A percentile compares a stretch with the other conserved stretches of the same genome.
phyloP scores from a whole-genome alignment of 179 eudicot genomes.

The Silene noctiflora region DNA sequence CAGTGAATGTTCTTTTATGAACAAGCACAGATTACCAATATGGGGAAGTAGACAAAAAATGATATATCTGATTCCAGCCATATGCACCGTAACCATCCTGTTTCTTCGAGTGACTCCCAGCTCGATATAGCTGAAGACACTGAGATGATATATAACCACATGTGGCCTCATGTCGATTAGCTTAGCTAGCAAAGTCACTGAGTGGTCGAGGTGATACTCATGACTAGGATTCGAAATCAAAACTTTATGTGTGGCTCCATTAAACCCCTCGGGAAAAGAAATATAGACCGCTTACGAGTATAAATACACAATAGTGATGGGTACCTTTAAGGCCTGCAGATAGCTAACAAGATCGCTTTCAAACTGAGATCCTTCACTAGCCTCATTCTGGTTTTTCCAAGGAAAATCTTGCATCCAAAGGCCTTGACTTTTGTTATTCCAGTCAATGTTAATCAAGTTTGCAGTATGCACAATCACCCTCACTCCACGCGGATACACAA shows the following conservation, averaged over 20 bases:
- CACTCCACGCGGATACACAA: constrained; percentile 87
- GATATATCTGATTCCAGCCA: neutral
- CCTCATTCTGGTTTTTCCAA: constrained; percentile 64
- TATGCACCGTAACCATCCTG: neutral
- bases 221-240: no score
- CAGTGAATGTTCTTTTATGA: neutral
- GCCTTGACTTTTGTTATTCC: constrained; percentile 97
- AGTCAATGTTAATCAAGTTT: constrained; percentile 85
- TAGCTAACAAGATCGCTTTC: constrained; percentile 81
- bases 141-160: neutral
- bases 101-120: neutral
- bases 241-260: no score
- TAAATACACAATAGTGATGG: neutral
- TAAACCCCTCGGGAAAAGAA: no score
- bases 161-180: no score
- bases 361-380: constrained; percentile 57
- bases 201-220: no score
- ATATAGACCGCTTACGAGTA: neutral
- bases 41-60: neutral
- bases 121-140: neutral
- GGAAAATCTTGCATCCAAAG: constrained; percentile 99
- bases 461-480: constrained; percentile 92
- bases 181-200: no score
- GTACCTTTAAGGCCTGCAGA: constrained; percentile 77
- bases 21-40: neutral